These are phyloP conservation scores for Lasiodiplodia hormozganensis DNA, from an alignment of 2,329 filamentous ascomycete genomes.

Conservation along the genomic window DNA sequence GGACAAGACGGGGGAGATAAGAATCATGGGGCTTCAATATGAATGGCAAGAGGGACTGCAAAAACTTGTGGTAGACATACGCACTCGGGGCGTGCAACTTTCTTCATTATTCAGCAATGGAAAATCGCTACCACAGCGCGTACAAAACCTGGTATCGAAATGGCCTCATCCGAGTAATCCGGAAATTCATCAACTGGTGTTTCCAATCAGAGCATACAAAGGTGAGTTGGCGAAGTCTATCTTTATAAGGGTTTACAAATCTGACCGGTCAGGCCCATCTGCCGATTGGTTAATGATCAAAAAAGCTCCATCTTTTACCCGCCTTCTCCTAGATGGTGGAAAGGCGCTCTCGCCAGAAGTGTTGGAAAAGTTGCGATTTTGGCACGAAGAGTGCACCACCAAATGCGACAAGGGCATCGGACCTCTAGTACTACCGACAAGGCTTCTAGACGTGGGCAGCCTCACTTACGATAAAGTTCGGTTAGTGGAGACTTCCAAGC, in stretches of 20 bases:
- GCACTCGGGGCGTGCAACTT: no score
- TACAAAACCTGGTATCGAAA: no score
- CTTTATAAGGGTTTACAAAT: neutral
- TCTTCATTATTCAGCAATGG: no score
- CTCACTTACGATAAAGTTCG: no score
- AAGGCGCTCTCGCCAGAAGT: neutral
- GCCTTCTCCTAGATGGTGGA: neutral
- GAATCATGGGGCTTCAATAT: neutral
- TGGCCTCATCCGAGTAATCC: no score
- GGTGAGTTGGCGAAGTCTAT: neutral
- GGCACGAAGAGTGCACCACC: neutral
- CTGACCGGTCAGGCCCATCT: neutral
- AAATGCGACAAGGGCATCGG: neutral
- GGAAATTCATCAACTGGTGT: neutral
- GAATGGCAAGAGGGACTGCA: no score
- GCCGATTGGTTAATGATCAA: neutral
- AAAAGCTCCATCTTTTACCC: neutral
- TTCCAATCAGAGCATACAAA: neutral
- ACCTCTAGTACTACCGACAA: neutral
- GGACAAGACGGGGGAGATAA: neutral
- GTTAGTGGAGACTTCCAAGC: neutral
- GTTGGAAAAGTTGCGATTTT: neutral
- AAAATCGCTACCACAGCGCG: no score
- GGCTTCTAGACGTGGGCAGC: slow-evolving; percentile 7
- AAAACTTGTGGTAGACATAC: no score